Base-by-base conservation (phyloP, 495 filamentous ascomycete species). In the Hypomontagnella submonticulosa region DNA sequence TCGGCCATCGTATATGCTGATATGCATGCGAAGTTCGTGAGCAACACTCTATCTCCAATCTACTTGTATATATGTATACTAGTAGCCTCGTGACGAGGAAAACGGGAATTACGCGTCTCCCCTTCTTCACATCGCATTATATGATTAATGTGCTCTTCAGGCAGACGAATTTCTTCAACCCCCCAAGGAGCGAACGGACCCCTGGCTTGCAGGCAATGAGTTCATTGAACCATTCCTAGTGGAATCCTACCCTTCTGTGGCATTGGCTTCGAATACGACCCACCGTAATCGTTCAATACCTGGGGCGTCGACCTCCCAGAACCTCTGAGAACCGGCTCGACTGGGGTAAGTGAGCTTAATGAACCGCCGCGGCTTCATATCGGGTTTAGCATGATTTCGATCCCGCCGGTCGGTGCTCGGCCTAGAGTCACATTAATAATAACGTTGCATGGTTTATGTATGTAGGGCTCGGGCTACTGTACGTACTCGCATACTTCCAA, bases 211-310 rank as follows among this genome's bases (percentile, higher is more conserved):
- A 42, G 33, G 46, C 44, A 52, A 50, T 48, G 65, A 68, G 63
- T 63, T 62, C 47, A 67, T 62, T 61, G 58, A 67, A 43, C 57
- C 52, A 52, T 58, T 62, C 53, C 36, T 50, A 27, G 47, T 53
- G 16, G 41, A 48, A 62, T 67, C 64, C 64, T 57, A 67, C 63
- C 63, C 63, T 56, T 42, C 23, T 53, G 57, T 48, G 46, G 51
- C 33, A 53, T 58, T 65, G 52, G 50, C 38, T 51, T 50, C 46
- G 12, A 20, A 16, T 18, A 61, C 34, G 63, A 38, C 56, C 63
- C 63, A 66, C 63, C 11, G 13, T 60, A 43, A 51, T 56, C 57
- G 10, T 51, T 51, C 37, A 44, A 19, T 16, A 50, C 38, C 57
- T 50, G n/a, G n/a, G n/a, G n/a, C n/a, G n/a, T n/a, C n/a, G n/a